These are phyloP conservation scores for Neurospora sp. DNA, from an alignment of 495 filamentous ascomycete genomes.

Conservation along the genomic window DNA sequence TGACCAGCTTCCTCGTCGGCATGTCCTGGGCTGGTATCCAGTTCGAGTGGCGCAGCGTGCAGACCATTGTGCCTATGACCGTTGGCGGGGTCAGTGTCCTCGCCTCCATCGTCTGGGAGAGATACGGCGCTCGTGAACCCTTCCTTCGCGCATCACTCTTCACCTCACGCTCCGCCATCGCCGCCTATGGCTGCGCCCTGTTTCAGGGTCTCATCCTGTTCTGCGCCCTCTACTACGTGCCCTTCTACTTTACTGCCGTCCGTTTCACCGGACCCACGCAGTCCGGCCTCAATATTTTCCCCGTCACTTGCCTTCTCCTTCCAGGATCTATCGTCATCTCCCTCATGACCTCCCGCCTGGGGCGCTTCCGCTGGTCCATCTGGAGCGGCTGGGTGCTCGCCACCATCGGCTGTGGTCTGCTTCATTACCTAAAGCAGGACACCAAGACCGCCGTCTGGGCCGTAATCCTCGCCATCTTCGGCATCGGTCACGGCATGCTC, in stretches of 20 bases:
- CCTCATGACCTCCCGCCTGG: conserved; percentile 35
- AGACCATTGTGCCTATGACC: conserved; percentile 37
- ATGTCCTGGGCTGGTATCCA: conserved; percentile 49
- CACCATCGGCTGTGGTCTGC: conserved; percentile 37
- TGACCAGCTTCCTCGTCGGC: conserved; percentile 42
- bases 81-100: conserved; percentile 26
- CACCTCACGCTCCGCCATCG: conserved; percentile 22
- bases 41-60: conserved; percentile 36
- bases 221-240: conserved; percentile 45
- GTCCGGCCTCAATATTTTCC: conserved; percentile 33
- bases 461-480: conserved; percentile 41
- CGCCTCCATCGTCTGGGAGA: conserved; percentile 29
- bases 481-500: conserved; percentile 44
- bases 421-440: conserved; percentile 34
- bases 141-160: conserved; percentile 46
- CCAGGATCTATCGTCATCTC: conserved; percentile 38
- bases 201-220: conserved; percentile 32
- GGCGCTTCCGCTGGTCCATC: conserved; percentile 43
- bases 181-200: conserved; percentile 21
- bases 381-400: conserved; percentile 48
- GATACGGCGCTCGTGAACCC: conserved; percentile 34
- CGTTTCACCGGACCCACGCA: conserved; percentile 43
- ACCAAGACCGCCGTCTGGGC: conserved; percentile 41
- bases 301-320: conserved; percentile 19
- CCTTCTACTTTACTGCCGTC: conserved; percentile 55